Evolutionary conservation across 108 stramenopile genomes (phyloP), one percentile per base, ranked within the genome.

Genomic region (Stephanodiscus minutulus): DNA sequence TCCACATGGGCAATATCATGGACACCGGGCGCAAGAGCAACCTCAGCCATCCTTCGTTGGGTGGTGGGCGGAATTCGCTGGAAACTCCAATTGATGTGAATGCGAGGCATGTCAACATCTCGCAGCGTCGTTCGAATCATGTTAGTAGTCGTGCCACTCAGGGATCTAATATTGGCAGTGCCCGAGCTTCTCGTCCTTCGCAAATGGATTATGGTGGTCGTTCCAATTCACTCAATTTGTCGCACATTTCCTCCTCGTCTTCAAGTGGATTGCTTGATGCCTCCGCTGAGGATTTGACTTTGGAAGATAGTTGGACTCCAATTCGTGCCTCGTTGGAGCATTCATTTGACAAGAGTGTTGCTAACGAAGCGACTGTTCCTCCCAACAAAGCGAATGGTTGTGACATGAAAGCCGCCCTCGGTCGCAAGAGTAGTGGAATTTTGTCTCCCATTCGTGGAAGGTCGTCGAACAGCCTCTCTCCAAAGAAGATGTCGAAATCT

Each of bases 181-280:
- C 37, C 15, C 27, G 52, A 24, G n/a, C 24, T 37, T 25, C 21
- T 15, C 25, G 10, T 68, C 54, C 55, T 39, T 57, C 15, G 24
- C 67, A 48, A 46, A 63, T 46, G 35, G 25, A 27, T 21, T 44
- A 15, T 37, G 47, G 37, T 17, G 50, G 62, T 12, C 53, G 54
- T 15, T 22, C 66, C 3, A 43, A 17, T 22, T 61, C 57, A 12
- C 33, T 58, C 1, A 79, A 79, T 46, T 20, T 79, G 27, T 72
- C 70, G 15, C 77, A 79, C 59, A 79, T 79, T 72, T 79, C 77
- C n/a, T 64, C 62, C 25, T 71, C 70, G 55, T 72, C 70, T 1
- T 66, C 64, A 33, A 67, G 54, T 67, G 66, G 66, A 41, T 54
- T 67, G 13, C 33, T 52, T 25, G 66, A 67, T 41, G 36, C 52